Evolutionary conservation across 305 asterid genomes (phyloP).

Genomic region (Fraxinus baroniana): DNA sequence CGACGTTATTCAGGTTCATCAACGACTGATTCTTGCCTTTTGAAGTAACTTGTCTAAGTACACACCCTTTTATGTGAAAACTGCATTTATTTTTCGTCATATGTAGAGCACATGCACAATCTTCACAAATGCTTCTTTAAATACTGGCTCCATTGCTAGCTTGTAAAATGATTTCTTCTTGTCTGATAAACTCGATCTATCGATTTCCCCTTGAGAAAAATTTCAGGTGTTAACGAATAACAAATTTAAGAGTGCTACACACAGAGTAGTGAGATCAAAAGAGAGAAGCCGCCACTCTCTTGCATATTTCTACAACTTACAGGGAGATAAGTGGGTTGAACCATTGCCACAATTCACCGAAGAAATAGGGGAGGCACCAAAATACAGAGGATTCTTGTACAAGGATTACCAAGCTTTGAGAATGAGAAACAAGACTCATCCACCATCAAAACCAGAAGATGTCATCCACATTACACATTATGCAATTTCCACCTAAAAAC

Average conservation of each 20-base stretch:
- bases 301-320: slow-evolving; percentile 32
- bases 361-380: slow-evolving; percentile 31
- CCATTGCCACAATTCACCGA: slow-evolving; percentile 34
- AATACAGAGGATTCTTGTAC: slow-evolving; percentile 33
- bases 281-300: slow-evolving; percentile 25
- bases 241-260: slow-evolving; percentile 40
- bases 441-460: slow-evolving; percentile 33
- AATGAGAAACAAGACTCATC: slow-evolving; percentile 41
- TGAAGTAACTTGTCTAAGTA: neutral
- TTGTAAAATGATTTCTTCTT: neutral
- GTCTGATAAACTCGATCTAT: neutral
- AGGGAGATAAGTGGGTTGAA: slow-evolving; percentile 46
- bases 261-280: slow-evolving; percentile 36
- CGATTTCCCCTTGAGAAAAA: neutral
- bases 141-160: too few relatives aligned
- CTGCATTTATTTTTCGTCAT: neutral
- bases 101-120: neutral
- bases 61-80: neutral
- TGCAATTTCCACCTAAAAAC: slow-evolving; percentile 22
- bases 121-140: neutral
- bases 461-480: slow-evolving; percentile 36
- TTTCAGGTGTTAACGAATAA: slow-evolving; percentile 36
- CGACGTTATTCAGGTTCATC: slow-evolving; percentile 35
- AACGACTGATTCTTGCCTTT: neutral
- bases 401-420: slow-evolving; percentile 45